A percentile compares a stretch with the other conserved stretches of the same genome.
Evolutionary conservation across 202 grass and related monocot genomes (phyloP).

Genomic region (Panicum virgatum): DNA sequence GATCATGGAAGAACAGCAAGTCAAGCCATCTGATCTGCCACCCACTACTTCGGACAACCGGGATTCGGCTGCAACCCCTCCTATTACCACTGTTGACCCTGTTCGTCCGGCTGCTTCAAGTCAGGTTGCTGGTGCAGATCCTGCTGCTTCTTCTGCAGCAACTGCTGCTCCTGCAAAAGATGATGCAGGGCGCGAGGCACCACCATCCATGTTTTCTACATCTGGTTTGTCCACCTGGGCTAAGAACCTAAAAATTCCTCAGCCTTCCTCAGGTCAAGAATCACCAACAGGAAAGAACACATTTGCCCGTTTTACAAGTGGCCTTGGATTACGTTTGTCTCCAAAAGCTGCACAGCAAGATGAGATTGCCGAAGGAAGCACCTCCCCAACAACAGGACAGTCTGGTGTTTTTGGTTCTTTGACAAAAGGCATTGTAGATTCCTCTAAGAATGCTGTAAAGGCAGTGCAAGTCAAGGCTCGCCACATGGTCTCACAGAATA

Average conservation of each 20-base stretch:
- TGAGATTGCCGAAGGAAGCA: conserved; percentile 58
- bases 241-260: conserved; percentile 85
- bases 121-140: conserved; percentile 30
- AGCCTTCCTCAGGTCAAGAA: conserved; percentile 60
- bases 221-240: conserved; percentile 94
- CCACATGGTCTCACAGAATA: conserved; percentile 99
- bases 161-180: conserved; percentile 43
- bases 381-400: conserved; percentile 48
- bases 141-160: conserved; percentile 25
- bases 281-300: conserved; percentile 79
- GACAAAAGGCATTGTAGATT: conserved; percentile 89
- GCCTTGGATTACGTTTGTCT: conserved; percentile 70
- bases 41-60: conserved; percentile 33
- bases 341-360: conserved; percentile 67
- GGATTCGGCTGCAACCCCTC: conserved; percentile 37
- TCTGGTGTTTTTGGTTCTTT: conserved; percentile 83
- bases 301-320: conserved; percentile 79
- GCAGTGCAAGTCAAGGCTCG: conserved; percentile 97
- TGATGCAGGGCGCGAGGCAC: conserved; percentile 43
- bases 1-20: conserved; percentile 62
- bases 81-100: conserved; percentile 33
- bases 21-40: conserved; percentile 35
- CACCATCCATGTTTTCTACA: conserved; percentile 66
- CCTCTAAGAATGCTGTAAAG: conserved; percentile 94
- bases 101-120: conserved; percentile 32